Base-by-base conservation (phyloP, 2,329 filamentous ascomycete genomes). In the Fusarium sterilihyphosum region DNA sequence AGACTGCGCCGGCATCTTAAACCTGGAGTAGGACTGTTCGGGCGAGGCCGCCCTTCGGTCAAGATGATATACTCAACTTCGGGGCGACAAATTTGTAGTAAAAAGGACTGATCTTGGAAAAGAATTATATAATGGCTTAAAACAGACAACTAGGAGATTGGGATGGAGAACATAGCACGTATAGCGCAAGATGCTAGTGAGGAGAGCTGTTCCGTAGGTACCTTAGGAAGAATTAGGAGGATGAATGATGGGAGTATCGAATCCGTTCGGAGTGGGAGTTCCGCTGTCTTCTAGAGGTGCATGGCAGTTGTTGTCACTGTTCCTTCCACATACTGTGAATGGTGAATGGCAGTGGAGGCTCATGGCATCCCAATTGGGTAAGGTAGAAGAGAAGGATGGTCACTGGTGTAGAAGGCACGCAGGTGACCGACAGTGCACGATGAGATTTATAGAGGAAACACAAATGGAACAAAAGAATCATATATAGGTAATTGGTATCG, bases 401-500 rank as follows among this genome's bases (percentile, higher is more conserved):
- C n/a, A 29, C 7, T 26, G 18, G 8, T 16, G 16, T 18, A n/a
- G 31, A 50, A 50, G 56, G 41, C 14, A 11, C 8, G 31, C 14
- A 46, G 17, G 18, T 37, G 31, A 3, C 8, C 20, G 22, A n/a
- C 16, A 52, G 24, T 43, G 26, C 53, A 44, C 16, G 4, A 59
- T 31, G 4, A 18, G 1, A 41, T 9, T 35, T 26, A 22, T n/a
- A 17, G 12, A 8, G 7, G 33, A 6, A 4, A 49, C 20, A n/a
- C 11, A 17, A 13, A 38, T 35, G 18, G 47, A 43, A n/a, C 43
- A 64, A 54, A 66, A 68, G 38, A 63, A 56, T 66, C 35, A 50
- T 74, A 74, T 71, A 70, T 67, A 35, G 33, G 13, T 8, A 73
- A 69, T 73, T 77, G 77, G 71, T 76, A 79, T 79, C 68, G 77